Base-by-base conservation (phyloP, 371 early-diverging fungal species). In the Quaeritorhiza haematococci region DNA sequence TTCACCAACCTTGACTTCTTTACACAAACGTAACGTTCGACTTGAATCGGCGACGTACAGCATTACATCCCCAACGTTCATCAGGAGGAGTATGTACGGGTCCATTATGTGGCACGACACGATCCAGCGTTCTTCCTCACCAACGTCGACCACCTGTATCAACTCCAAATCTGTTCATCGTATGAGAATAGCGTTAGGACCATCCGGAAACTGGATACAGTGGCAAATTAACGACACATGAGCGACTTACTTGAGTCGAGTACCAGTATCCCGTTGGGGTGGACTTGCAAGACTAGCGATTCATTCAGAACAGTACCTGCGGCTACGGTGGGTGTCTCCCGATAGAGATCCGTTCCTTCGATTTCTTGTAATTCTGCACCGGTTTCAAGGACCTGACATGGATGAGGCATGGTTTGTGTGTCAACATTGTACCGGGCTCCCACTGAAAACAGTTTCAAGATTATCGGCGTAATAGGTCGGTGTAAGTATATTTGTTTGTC, bases 301-400 rank as follows among this genome's bases (percentile, higher is more conserved):
- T 78, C 79, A 27, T 82, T 74, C 49, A 83, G 67, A 0, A 92
- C 54, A 0, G 84, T 75, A n/a, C 83, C 84, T 21, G 84, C 86
- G 1, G 68, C 73, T 28, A 96, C 72, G 0, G 96, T 93, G 1
- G 90, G 85, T 0, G 89, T 91, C 13, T 73, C 66, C 0, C 81
- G 77, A 59, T 79, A 88, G 60, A 96, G 94, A 3, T 84, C 89
- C 0, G 82, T 78, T 29, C 73, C 76, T 24, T 86, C 84, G 41
- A 93, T 62, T 68, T 96, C 90, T 35, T 80, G 78, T 10, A 96
- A 70, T 54, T 94, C 95, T 29, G 90, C 88, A 43, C 92, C 92
- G 3, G 90, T 84, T 7, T 80, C 72, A 30, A 94, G 73, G 3
- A 92, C 84, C 80, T 84, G 10, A 26, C 28, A 19, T 55, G 33